Conservation (phyloP, 257 asterid species). For the Nicotiana attenuata region DNA sequence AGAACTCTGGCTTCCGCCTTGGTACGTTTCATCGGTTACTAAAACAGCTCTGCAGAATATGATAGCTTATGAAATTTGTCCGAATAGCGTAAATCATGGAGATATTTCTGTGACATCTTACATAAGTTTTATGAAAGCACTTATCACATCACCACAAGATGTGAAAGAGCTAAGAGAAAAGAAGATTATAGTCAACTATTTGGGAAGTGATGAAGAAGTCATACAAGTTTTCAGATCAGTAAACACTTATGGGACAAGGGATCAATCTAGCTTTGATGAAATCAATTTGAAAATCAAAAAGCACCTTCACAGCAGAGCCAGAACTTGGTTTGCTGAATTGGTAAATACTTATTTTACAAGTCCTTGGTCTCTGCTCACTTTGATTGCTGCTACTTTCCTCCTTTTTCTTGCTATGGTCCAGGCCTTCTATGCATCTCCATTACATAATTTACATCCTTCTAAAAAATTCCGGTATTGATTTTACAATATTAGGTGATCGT, state of each 20-base stretch:
- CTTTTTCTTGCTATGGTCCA: background rate
- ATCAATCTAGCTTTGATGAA: background rate
- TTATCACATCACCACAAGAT: slow-evolving; percentile 18
- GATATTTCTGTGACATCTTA: slow-evolving; percentile 7
- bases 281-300: background rate
- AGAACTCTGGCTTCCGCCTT: slow-evolving; percentile 19
- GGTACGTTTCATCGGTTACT: background rate
- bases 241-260: background rate
- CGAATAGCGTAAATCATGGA: background rate
- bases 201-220: slow-evolving; percentile 29
- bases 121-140: slow-evolving; percentile 31
- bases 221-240: slow-evolving; percentile 2
- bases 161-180: slow-evolving; percentile 29
- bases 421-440: background rate
- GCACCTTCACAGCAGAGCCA: background rate
- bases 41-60: slow-evolving; percentile 21
- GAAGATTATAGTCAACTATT: slow-evolving; percentile 14
- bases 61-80: slow-evolving; percentile 27
- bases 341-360: background rate
- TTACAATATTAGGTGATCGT: background rate
- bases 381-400: background rate
- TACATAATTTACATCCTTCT: background rate
- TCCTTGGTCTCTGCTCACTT: slow-evolving; percentile 5
- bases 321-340: slow-evolving; percentile 3
- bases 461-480: background rate